Conservation (phyloP, 1,284 basidiomycete species). For the Trichosporon ovoides region DNA sequence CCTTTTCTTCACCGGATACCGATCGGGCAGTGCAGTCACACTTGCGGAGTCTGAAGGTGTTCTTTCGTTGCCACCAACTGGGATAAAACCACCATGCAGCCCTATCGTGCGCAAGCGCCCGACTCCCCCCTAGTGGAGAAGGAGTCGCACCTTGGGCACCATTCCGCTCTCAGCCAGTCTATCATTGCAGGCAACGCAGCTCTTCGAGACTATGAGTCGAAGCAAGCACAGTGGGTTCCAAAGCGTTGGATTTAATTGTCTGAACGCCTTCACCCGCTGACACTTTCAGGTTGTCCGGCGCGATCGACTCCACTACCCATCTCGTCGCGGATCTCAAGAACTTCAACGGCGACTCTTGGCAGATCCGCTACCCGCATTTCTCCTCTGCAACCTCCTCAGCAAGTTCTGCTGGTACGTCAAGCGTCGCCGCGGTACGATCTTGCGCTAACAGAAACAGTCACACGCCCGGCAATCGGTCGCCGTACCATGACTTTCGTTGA, state of each 20-base stretch:
- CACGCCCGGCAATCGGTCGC: slow-evolving; percentile 47
- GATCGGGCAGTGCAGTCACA: background rate
- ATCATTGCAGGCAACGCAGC: slow-evolving; percentile 37
- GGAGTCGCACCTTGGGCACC: slow-evolving; percentile 41
- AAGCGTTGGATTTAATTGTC: background rate
- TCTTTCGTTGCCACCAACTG: background rate
- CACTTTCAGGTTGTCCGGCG: slow-evolving; percentile 60
- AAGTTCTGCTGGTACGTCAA: background rate
- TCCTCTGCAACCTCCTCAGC: slow-evolving; percentile 28
- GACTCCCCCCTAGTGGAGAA: slow-evolving; percentile 37
- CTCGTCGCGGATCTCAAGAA: slow-evolving; percentile 67
- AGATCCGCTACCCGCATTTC: slow-evolving; percentile 72
- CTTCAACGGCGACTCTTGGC: slow-evolving; percentile 82
- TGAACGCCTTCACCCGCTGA: background rate
- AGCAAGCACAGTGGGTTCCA: slow-evolving; percentile 38
- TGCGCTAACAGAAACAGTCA: slow-evolving; percentile 53
- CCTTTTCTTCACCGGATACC: background rate
- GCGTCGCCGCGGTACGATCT: background rate
- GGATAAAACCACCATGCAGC: slow-evolving; percentile 32
- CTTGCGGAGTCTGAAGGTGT: background rate
- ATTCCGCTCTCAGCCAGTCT: slow-evolving; percentile 29
- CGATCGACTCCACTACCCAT: slow-evolving; percentile 64
- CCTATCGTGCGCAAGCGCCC: slow-evolving; percentile 29
- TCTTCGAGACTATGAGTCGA: slow-evolving; percentile 46
- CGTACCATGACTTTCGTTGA: slow-evolving; percentile 76